These are phyloP conservation scores for Trichosanthes truncata DNA, from an alignment of 306 rosid genomes.

Conservation along the genomic window DNA sequence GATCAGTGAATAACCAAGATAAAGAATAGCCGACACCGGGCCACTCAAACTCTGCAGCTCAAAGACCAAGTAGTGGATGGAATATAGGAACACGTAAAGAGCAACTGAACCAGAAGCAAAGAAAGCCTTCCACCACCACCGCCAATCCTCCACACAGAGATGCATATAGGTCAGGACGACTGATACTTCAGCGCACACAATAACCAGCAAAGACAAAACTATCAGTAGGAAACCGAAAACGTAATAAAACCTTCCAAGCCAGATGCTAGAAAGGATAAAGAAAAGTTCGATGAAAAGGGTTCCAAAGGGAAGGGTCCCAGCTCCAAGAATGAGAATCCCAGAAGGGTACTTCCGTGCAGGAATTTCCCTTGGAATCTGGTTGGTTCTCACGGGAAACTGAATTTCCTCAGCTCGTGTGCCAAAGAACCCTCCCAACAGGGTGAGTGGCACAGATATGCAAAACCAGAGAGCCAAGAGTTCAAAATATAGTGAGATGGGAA, in stretches of 20 bases:
- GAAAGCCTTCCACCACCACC: constrained; percentile 99
- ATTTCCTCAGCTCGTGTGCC: constrained; percentile 71
- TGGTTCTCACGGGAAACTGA: constrained; percentile 76
- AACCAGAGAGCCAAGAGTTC: constrained; percentile 79
- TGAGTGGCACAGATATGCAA: constrained; percentile 93
- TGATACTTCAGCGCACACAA: constrained; percentile 93
- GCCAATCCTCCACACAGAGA: constrained; percentile 97
- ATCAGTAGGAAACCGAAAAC: constrained; percentile 85
- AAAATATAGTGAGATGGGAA: constrained; percentile 84
- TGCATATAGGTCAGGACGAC: constrained; percentile 98
- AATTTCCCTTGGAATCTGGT: constrained; percentile 93
- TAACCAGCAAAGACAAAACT: constrained; percentile 58
- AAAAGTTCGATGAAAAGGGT: constrained; percentile 94
- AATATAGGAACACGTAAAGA: constrained; percentile 79
- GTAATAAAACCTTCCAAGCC: constrained; percentile 96
- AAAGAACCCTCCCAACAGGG: constrained; percentile 79
- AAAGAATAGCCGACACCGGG: constrained; percentile 77
- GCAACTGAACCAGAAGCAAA: constrained; percentile 91
- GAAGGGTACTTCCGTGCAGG: constrained; percentile 89
- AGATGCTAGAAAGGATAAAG: constrained; percentile 94
- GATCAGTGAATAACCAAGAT: constrained; percentile 83
- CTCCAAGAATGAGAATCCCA: constrained; percentile 96
- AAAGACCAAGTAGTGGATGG: constrained; percentile 88
- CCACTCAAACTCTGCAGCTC: constrained; percentile 97
- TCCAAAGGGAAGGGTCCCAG: constrained; percentile 96